Base-by-base conservation (phyloP, 306 rosid species). In the Purshia tridentata region DNA sequence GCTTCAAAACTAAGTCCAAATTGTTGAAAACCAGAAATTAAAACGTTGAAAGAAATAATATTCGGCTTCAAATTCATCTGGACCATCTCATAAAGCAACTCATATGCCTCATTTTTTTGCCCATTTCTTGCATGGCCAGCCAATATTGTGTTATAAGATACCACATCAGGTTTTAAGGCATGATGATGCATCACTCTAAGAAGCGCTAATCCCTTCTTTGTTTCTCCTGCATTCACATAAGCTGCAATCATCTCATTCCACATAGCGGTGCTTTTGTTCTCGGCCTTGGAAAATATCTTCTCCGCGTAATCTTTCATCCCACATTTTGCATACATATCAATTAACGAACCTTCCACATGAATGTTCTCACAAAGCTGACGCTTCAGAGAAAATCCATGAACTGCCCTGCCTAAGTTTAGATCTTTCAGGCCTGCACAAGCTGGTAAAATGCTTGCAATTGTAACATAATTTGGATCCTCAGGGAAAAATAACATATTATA, bases 21-120 rank as follows among this genome's bases (percentile, higher is more conserved):
- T 64, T 80, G 83, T 83, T 82, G 87, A 80, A 82, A 86, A 12
- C 89, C 87, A 67, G 87, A 86, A 15, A 80, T 76, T 51, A 80
- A 54, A 54, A 75, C 65, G 59, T 82, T 85, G 70, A 73, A 82
- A 15, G 87, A 71, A 63, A 85, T 76, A 74, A 69, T 67, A 77
- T 72, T 81, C 8, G 83, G 85, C 65, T 65, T 61, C 65, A 80
- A 13, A 53, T 68, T 75, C 65, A 51, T 64, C 73, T 12, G 62
- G 20, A 57, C 66, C 87, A 82, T 80, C 79, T 82, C 83, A 67
- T 51, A 51, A 20, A 85, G 83, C 77, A 85, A 58, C 40, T 74
- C 69, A 72, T 72, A 81, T 14, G 80, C 84, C 73, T 82, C 86
- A 59, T 64, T 61, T 73, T 56, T 82, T 49, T 80, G 54, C 69